Conservation (phyloP, 225 moss, liverwort and hornwort genomes). For the Sphagnum contortum region DNA sequence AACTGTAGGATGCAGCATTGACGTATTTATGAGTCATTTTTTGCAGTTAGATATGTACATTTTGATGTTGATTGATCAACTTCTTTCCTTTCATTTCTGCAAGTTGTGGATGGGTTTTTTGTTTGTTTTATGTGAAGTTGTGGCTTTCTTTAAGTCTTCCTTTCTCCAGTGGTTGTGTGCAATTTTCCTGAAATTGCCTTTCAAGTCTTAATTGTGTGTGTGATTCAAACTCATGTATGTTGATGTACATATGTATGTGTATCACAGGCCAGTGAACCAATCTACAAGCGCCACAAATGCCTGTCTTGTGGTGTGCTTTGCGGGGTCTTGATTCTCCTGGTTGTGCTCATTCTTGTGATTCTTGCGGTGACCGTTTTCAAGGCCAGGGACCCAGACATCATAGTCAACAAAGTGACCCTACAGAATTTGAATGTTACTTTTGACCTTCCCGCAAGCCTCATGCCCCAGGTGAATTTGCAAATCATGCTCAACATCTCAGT, state of each 20-base stretch:
- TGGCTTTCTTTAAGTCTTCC: too few relatives aligned
- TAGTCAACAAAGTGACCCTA: slow-evolving; percentile 25
- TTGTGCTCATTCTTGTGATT: slow-evolving; percentile 25
- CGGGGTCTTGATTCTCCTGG: background rate
- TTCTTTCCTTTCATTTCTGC: too few relatives aligned
- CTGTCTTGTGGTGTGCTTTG: background rate
- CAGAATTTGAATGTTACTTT: slow-evolving; percentile 20
- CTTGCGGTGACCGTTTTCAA: slow-evolving; percentile 48
- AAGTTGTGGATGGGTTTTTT: too few relatives aligned
- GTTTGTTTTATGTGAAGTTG: too few relatives aligned
- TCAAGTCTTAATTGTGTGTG: too few relatives aligned
- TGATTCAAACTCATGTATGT: too few relatives aligned
- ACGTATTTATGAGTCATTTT: too few relatives aligned
- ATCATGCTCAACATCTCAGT: slow-evolving; percentile 34
- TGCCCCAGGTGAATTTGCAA: slow-evolving; percentile 22
- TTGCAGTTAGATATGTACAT: too few relatives aligned
- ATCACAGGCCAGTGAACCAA: slow-evolving; percentile 1
- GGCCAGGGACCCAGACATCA: slow-evolving; percentile 36
- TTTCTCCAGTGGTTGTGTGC: too few relatives aligned
- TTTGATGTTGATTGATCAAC: too few relatives aligned
- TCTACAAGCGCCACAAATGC: slow-evolving; percentile 10
- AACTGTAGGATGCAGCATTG: too few relatives aligned
- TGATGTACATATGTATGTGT: background rate
- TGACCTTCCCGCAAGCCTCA: slow-evolving; percentile 5
- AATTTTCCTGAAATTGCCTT: too few relatives aligned